Evolutionary conservation across 2,329 filamentous ascomycete species (phyloP).

Genomic region (Penicillium sp.): DNA sequence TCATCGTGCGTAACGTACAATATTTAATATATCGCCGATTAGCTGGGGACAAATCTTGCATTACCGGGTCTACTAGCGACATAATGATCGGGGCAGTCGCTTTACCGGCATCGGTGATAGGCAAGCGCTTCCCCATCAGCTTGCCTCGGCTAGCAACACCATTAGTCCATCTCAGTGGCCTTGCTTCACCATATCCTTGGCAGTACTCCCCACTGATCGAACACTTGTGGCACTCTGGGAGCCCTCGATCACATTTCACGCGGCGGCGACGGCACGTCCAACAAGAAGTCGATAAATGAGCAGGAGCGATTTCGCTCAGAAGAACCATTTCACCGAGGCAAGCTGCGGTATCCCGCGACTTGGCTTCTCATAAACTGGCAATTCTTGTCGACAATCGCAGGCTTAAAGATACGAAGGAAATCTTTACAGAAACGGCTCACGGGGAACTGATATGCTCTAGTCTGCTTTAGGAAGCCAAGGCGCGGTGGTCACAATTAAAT

Average conservation of each 20-base stretch:
- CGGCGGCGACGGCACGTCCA: slow-evolving; percentile 22
- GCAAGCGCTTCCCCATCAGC: slow-evolving; percentile 13
- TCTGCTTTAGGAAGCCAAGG: slow-evolving; percentile 11
- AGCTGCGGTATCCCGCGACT: not conserved
- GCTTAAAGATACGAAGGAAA: not conserved
- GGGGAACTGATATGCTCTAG: not conserved
- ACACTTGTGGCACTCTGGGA: slow-evolving; percentile 15
- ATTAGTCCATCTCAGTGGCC: slow-evolving; percentile 19
- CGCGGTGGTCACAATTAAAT: not conserved
- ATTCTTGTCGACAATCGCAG: not conserved
- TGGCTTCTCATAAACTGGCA: not conserved
- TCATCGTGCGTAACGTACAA: slow-evolving; percentile 1
- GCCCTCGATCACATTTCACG: slow-evolving; percentile 17
- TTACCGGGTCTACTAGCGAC: slow-evolving; percentile 5
- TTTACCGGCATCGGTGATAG: not conserved
- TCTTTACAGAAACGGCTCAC: not conserved
- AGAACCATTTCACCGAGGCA: not conserved
- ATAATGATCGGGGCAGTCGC: not conserved
- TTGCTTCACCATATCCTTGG: slow-evolving; percentile 13
- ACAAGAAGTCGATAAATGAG: slow-evolving; percentile 6
- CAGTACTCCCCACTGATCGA: slow-evolving; percentile 5
- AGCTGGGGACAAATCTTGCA: slow-evolving; percentile 11
- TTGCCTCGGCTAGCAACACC: slow-evolving; percentile 19
- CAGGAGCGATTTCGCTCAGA: not conserved
- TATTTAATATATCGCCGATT: slow-evolving; percentile 12